Percentiles rank a stretch among this genome's conserved stretches.
Evolutionary conservation across 2,329 filamentous ascomycete species (phyloP).

Genomic region (Botrytis elliptica): DNA sequence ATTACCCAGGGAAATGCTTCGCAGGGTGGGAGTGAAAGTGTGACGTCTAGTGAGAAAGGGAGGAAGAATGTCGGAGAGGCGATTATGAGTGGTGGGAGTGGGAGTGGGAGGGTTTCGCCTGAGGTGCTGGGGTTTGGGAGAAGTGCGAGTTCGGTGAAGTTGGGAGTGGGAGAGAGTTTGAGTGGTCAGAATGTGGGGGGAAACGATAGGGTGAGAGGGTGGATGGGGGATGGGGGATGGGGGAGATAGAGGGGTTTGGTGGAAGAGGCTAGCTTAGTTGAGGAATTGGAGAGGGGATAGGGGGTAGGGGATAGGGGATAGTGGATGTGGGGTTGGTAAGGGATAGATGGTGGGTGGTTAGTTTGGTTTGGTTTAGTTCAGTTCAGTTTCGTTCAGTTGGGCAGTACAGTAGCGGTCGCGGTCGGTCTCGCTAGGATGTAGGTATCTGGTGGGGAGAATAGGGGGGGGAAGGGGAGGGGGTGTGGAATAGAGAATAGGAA

Average conservation of each 20-base stretch:
- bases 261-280: background rate
- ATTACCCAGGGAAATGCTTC: background rate
- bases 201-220: background rate
- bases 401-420: background rate
- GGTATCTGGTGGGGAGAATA: background rate
- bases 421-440: background rate
- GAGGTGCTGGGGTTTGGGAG: slow-evolving; percentile 32
- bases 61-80: slow-evolving; percentile 27
- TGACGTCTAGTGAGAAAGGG: slow-evolving; percentile 24
- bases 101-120: slow-evolving; percentile 14
- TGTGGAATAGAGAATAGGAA: no score
- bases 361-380: background rate
- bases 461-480: no score
- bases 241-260: no score
- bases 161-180: slow-evolving; percentile 29
- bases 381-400: background rate
- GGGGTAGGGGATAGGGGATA: no score
- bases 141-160: slow-evolving; percentile 28
- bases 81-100: slow-evolving; percentile 27
- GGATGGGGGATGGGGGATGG: background rate
- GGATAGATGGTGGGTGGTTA: background rate
- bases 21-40: slow-evolving; percentile 30
- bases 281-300: no score
- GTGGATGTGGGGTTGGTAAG: no score
- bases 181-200: slow-evolving; percentile 28